Evolutionary conservation across 2,329 filamentous ascomycete species (phyloP).

Genomic region (Fusarium tanahbumbuense): DNA sequence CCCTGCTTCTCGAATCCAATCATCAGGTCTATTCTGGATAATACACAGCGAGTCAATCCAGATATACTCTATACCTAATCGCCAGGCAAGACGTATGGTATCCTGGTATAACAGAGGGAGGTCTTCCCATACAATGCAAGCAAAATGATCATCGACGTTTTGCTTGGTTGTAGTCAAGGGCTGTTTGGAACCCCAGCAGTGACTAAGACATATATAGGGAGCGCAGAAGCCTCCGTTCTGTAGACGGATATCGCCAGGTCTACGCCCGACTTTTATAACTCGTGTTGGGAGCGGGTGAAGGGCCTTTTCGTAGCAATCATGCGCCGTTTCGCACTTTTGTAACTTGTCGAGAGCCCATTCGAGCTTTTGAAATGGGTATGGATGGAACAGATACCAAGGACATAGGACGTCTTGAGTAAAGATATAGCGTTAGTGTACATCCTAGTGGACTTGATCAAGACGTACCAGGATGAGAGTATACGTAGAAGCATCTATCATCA

Average conservation of each 20-base stretch:
- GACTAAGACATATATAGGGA: accelerated
- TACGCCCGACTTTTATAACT: background rate
- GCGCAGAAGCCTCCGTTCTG: accelerated
- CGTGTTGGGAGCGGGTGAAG: accelerated
- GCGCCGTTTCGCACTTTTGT: too few species aligned
- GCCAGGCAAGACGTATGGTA: background rate
- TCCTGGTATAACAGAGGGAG: background rate
- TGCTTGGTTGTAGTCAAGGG: accelerated
- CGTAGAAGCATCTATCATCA: background rate
- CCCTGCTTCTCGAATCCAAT: accelerated
- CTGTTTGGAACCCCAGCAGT: background rate
- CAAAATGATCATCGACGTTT: accelerated
- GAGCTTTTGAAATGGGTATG: too few species aligned
- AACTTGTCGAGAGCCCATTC: too few species aligned
- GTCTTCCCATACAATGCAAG: accelerated
- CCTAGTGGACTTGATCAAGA: accelerated
- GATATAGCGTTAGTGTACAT: accelerated
- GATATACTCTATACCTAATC: accelerated
- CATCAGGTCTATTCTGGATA: accelerated
- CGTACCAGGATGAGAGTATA: background rate
- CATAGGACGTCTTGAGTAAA: accelerated
- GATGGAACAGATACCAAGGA: accelerated
- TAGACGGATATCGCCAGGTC: accelerated
- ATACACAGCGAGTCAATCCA: background rate
- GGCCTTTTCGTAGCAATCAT: accelerated